These are phyloP conservation scores for Prunus fruticosa DNA, from an alignment of 306 rosid genomes.

Conservation along the genomic window DNA sequence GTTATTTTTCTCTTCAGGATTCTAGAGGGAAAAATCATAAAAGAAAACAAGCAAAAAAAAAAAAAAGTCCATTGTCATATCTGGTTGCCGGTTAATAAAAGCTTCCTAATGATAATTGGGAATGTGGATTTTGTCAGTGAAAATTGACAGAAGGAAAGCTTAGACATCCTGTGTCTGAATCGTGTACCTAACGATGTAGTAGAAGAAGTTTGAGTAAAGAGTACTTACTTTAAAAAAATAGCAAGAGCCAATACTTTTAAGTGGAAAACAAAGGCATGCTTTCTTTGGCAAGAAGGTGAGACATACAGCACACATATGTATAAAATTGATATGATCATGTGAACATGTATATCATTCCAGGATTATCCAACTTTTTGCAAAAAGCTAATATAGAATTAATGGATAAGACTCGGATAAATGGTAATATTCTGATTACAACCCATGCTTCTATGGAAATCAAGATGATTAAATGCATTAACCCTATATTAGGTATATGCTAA, in stretches of 20 bases:
- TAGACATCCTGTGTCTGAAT: background rate
- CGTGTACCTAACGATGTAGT: background rate
- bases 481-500: background rate
- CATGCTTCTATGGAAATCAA: background rate
- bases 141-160: background rate
- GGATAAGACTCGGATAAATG: background rate
- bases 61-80: background rate
- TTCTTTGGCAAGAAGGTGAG: background rate
- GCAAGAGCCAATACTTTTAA: background rate
- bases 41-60: background rate
- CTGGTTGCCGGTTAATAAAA: background rate
- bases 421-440: background rate
- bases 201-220: background rate
- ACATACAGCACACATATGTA: background rate
- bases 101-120: background rate
- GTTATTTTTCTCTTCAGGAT: background rate
- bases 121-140: background rate
- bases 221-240: background rate
- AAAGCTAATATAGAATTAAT: background rate
- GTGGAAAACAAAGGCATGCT: background rate
- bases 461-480: background rate
- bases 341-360: background rate
- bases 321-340: background rate
- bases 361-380: background rate
- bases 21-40: background rate